These are phyloP conservation scores for Paramecium bursaria DNA, from an alignment of 73 alveolate species.

Conservation along the genomic window DNA sequence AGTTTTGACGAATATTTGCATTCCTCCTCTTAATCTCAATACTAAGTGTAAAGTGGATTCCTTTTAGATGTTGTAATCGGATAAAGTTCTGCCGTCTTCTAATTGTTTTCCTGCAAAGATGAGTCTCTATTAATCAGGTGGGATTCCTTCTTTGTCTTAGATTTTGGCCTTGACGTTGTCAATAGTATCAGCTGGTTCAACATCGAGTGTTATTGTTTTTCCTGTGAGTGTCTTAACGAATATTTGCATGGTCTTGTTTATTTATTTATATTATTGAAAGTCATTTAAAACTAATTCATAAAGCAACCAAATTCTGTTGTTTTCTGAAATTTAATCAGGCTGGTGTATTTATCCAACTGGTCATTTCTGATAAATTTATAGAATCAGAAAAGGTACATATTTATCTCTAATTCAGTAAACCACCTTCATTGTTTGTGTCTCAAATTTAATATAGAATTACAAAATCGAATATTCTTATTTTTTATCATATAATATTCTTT, in stretches of 20 bases:
- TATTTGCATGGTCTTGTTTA: slow-evolving; percentile 39
- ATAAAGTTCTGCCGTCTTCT: slow-evolving; percentile 66
- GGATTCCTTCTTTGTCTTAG: slow-evolving; percentile 71
- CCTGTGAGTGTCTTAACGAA: slow-evolving; percentile 65
- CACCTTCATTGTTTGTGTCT: too few relatives aligned
- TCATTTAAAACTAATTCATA: too few relatives aligned
- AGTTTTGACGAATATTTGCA: slow-evolving; percentile 61
- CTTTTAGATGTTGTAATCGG: slow-evolving; percentile 65
- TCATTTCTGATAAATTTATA: too few relatives aligned
- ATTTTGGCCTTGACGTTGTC: slow-evolving; percentile 62
- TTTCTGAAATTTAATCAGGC: too few relatives aligned
- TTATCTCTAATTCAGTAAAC: too few relatives aligned
- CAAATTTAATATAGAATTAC: too few relatives aligned
- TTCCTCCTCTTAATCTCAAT: slow-evolving; percentile 68
- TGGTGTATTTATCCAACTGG: too few relatives aligned
- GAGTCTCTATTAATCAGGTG: slow-evolving; percentile 67
- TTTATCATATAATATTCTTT: too few relatives aligned
- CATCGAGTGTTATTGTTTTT: slow-evolving; percentile 62
- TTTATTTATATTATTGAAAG: not conserved
- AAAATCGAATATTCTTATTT: too few relatives aligned
- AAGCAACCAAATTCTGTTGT: too few relatives aligned
- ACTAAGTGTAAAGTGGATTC: slow-evolving; percentile 67
- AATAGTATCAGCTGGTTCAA: slow-evolving; percentile 65
- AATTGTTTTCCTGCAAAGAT: slow-evolving; percentile 62
- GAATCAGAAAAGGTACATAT: too few relatives aligned